phyloP scores from a whole-genome alignment of 495 filamentous ascomycete genomes.

The Parmelia sp. region DNA sequence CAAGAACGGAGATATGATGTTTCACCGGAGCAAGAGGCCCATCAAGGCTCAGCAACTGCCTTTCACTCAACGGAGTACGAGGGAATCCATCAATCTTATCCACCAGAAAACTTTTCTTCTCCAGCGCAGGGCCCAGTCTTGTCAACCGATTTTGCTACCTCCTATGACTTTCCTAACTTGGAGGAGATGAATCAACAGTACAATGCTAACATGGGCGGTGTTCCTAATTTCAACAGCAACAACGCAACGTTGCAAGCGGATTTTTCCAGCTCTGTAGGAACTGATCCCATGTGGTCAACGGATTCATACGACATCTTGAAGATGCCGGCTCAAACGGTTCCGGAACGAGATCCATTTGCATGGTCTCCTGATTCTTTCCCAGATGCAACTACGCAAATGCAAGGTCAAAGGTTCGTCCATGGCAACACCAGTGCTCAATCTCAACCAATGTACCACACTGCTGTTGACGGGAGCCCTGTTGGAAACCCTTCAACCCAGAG shows the following conservation, averaged over 20 bases:
- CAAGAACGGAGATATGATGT: conserved; percentile 41
- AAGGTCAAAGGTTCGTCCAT: neutral
- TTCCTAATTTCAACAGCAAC: neutral
- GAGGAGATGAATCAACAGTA: conserved; percentile 13
- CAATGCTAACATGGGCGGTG: neutral
- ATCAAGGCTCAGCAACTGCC: conserved; percentile 2
- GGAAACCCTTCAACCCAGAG: conserved; percentile 25
- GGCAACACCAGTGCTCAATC: conserved; percentile 7
- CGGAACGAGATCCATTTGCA: conserved; percentile 12
- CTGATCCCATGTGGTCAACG: conserved; percentile 10
- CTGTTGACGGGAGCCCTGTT: conserved; percentile 22
- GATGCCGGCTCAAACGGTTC: conserved; percentile 26
- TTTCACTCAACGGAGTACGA: conserved; percentile 12
- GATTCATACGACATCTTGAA: conserved; percentile 11
- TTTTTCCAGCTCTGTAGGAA: conserved; percentile 2
- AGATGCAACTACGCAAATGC: conserved; percentile 2
- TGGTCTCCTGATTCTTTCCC: conserved; percentile 15
- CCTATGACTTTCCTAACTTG: conserved; percentile 11
- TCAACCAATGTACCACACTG: conserved; percentile 26
- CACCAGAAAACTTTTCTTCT: conserved; percentile 11
- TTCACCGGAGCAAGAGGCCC: conserved; percentile 35
- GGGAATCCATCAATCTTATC: conserved; percentile 6
- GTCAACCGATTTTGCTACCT: conserved; percentile 7
- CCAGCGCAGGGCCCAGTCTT: conserved; percentile 7
- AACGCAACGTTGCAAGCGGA: conserved; percentile 3